Conservation (phyloP, 208 protist species). For the Leishmania arabica region DNA sequence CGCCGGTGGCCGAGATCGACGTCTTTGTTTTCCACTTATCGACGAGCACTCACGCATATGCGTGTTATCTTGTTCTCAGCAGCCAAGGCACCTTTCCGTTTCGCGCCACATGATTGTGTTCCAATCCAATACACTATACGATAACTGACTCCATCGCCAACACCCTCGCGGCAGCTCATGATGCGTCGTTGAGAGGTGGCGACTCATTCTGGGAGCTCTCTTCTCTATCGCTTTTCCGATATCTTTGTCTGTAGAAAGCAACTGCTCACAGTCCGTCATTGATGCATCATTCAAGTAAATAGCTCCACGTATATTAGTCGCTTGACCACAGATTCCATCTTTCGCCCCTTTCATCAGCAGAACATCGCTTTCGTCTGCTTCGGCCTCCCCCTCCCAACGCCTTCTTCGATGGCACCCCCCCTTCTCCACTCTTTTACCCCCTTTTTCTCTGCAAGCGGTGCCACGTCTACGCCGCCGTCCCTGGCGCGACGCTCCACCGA, state of each 20-base stretch:
- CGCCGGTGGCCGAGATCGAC: not conserved
- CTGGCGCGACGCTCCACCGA: not conserved
- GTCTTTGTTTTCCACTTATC: not conserved
- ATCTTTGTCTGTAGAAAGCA: not conserved
- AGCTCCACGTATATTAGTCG: not conserved
- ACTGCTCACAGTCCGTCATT: not conserved
- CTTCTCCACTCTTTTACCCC: not conserved
- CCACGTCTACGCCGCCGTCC: not conserved
- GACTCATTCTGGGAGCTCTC: not conserved
- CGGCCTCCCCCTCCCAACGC: not conserved
- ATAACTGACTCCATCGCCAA: not conserved
- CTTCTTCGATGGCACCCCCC: not conserved
- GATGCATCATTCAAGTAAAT: not conserved
- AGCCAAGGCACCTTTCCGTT: not conserved
- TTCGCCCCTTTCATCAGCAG: not conserved
- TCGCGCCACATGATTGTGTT: not conserved
- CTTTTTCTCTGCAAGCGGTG: not conserved
- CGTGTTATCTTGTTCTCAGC: not conserved
- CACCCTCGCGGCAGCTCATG: not conserved
- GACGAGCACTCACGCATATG: not conserved
- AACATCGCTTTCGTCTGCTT: constrained; percentile 3
- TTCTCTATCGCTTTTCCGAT: not conserved
- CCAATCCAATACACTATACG: not conserved
- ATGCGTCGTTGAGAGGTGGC: not conserved
- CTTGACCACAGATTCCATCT: not conserved